Conservation (phyloP, 1,284 basidiomycete genomes). For the Marasmius tenuissimus region DNA sequence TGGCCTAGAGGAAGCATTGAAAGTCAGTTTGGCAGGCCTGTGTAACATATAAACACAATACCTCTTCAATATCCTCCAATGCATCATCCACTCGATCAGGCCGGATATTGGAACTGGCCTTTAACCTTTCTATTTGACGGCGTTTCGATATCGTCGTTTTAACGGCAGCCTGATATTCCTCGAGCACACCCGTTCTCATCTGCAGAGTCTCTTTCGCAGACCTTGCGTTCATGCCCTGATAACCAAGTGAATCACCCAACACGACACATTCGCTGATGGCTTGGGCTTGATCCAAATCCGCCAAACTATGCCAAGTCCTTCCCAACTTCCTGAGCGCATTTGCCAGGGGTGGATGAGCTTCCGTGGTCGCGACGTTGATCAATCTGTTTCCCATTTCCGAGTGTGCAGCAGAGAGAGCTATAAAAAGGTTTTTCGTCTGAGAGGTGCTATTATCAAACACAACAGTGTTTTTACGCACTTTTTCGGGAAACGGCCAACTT, state of each 20-base stretch:
- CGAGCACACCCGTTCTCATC: constrained; percentile 84
- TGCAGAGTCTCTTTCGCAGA: constrained; percentile 90
- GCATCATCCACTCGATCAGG: constrained; percentile 90
- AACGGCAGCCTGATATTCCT: constrained; percentile 89
- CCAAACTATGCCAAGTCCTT: constrained; percentile 79
- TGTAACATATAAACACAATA: constrained; percentile 26
- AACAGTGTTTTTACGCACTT: constrained; percentile 42
- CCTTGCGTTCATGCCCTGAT: constrained; percentile 92
- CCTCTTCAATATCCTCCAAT: constrained; percentile 91
- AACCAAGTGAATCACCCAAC: constrained; percentile 87
- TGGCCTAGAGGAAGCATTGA: constrained; percentile 56
- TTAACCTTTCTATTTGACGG: constrained; percentile 85
- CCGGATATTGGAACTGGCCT: constrained; percentile 84
- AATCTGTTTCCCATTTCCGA: constrained; percentile 89
- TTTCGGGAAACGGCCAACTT: constrained; percentile 79
- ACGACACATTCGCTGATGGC: constrained; percentile 91
- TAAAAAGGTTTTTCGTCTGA: background rate
- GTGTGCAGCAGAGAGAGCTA: constrained; percentile 76
- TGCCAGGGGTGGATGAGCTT: constrained; percentile 78
- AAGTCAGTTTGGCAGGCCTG: constrained; percentile 11
- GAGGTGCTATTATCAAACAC: constrained; percentile 2
- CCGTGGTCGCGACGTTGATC: constrained; percentile 84
- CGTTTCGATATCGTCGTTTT: constrained; percentile 92
- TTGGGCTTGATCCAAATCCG: constrained; percentile 84
- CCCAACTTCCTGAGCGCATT: constrained; percentile 84